These are phyloP conservation scores for Linum lewisii DNA, from an alignment of 345 rosid genomes.

Conservation along the genomic window DNA sequence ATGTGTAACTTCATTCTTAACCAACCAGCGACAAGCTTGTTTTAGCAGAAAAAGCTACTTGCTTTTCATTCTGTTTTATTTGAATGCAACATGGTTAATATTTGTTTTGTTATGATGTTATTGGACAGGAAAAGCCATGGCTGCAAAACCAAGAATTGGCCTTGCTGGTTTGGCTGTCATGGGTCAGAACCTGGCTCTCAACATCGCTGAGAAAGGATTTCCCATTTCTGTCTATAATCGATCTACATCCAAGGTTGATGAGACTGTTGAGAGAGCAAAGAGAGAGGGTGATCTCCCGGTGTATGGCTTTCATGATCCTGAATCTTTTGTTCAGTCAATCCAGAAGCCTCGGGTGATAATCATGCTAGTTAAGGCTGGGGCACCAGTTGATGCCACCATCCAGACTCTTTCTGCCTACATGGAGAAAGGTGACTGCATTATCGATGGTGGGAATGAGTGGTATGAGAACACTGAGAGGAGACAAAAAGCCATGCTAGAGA, in stretches of 20 bases:
- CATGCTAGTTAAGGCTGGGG: constrained; percentile 96
- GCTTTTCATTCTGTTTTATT: no score
- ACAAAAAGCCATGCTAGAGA: constrained; percentile 51
- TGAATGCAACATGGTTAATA: neutral
- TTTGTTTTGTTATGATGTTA: neutral
- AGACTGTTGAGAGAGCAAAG: constrained; percentile 84
- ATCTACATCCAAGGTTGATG: constrained; percentile 81
- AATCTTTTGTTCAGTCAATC: constrained; percentile 68
- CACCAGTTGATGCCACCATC: constrained; percentile 87
- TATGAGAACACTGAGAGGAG: constrained; percentile 95
- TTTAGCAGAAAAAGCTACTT: no score
- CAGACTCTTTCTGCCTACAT: constrained; percentile 69
- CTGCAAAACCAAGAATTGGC: constrained; percentile 67
- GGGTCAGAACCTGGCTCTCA: constrained; percentile 96
- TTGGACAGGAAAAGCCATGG: constrained; percentile 43
- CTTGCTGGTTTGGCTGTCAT: constrained; percentile 94
- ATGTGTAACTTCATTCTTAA: no score
- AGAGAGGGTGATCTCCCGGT: constrained; percentile 73
- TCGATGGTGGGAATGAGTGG: constrained; percentile 98
- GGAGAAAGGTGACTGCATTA: constrained; percentile 93
- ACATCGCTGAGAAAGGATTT: constrained; percentile 92
- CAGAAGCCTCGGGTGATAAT: constrained; percentile 86
- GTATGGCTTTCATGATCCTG: constrained; percentile 75
- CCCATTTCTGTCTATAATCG: constrained; percentile 93
- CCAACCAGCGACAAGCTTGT: no score